Percentiles rank a stretch among this genome's conserved stretches.
These are phyloP conservation scores for Mycena maculata DNA, from an alignment of 768 basidiomycete genomes.

Conservation along the genomic window DNA sequence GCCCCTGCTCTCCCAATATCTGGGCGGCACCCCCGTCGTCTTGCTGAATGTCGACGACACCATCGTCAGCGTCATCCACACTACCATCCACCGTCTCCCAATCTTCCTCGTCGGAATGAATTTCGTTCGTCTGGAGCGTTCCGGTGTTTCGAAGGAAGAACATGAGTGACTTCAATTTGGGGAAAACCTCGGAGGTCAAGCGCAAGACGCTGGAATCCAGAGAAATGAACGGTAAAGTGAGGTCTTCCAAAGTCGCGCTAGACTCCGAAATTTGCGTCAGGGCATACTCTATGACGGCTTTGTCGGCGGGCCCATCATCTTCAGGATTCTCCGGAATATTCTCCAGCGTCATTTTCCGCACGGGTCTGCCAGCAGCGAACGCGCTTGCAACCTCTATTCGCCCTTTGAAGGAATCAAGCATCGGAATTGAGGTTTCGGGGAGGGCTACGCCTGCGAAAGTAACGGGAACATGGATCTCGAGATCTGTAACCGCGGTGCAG, in stretches of 20 bases:
- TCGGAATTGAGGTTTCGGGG: conserved; percentile 17
- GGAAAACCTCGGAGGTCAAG: conserved; percentile 12
- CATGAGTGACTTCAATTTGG: conserved; percentile 7
- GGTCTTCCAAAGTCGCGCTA: not conserved
- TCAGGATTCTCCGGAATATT: not conserved
- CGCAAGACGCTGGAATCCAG: conserved; percentile 12
- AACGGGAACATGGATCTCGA: conserved; percentile 8
- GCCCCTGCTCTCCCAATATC: not conserved
- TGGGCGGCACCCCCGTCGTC: not conserved
- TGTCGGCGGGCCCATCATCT: not conserved
- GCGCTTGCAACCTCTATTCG: conserved; percentile 7
- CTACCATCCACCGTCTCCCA: conserved; percentile 9
- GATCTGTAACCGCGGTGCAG: conserved; percentile 10
- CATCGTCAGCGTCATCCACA: not conserved
- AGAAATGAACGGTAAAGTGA: conserved; percentile 6
- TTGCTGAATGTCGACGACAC: not conserved
- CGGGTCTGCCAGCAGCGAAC: conserved; percentile 14
- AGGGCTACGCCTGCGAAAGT: conserved; percentile 11
- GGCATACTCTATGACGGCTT: not conserved
- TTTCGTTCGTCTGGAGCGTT: not conserved
- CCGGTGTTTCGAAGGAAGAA: conserved; percentile 10
- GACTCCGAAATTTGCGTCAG: conserved; percentile 16
- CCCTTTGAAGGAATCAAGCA: not conserved
- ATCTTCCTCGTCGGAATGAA: not conserved
- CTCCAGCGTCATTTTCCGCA: not conserved